These are phyloP conservation scores for Mycena galericulata DNA, from an alignment of 768 basidiomycete genomes.

Conservation along the genomic window DNA sequence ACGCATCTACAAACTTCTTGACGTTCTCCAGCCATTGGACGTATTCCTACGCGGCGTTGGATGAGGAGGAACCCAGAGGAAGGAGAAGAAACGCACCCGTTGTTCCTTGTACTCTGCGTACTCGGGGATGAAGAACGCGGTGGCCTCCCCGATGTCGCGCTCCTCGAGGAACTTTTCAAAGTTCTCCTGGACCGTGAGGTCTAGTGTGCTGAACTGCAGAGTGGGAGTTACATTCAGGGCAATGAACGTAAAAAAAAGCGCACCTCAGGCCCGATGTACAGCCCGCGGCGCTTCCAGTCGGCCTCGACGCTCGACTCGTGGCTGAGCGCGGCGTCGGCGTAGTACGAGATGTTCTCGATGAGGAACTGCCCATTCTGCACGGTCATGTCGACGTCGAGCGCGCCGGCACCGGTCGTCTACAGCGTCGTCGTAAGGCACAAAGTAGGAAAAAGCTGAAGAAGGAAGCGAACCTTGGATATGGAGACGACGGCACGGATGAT, in stretches of 20 bases:
- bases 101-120: conserved; percentile 94
- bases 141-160: conserved; percentile 85
- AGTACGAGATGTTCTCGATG: conserved; percentile 93
- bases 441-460: background rate
- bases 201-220: conserved; percentile 88
- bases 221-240: too few species aligned
- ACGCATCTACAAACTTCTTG: conserved; percentile 81
- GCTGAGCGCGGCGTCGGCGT: conserved; percentile 77
- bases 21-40: conserved; percentile 88
- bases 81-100: conserved; percentile 64
- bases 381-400: conserved; percentile 82
- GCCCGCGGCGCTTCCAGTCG: conserved; percentile 92
- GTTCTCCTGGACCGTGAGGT: conserved; percentile 87
- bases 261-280: conserved; percentile 94
- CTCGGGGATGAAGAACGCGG: conserved; percentile 90
- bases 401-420: conserved; percentile 67
- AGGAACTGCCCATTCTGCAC: conserved; percentile 84
- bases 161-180: conserved; percentile 92
- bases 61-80: conserved; percentile 18
- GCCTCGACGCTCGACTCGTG: conserved; percentile 87
- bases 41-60: conserved; percentile 76
- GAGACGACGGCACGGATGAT: conserved; percentile 84
- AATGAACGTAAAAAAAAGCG: conserved; percentile 23
- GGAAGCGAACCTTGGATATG: conserved; percentile 79
- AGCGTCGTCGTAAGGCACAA: background rate